phyloP scores from a whole-genome alignment of 164 flowering plant species.

The Vitis rupestris region DNA sequence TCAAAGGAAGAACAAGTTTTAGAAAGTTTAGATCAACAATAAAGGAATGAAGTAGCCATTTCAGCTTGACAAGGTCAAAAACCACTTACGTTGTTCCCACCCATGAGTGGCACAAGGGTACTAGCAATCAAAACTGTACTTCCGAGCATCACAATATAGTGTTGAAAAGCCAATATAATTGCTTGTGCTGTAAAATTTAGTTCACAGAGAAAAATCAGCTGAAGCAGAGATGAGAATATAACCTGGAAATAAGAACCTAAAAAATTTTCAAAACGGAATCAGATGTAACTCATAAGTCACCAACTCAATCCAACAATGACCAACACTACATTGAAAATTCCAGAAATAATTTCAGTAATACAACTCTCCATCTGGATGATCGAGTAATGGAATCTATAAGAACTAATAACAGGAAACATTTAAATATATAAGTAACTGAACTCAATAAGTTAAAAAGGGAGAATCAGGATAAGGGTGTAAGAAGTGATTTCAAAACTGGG shows the following conservation, averaged over 20 bases:
- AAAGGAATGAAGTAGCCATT: neutral
- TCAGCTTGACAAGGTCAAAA: neutral
- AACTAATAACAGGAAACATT: neutral
- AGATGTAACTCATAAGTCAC: too few relatives aligned
- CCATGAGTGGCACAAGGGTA: constrained; percentile 78
- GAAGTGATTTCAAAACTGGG: neutral
- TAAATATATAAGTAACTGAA: neutral
- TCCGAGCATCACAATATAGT: constrained; percentile 91
- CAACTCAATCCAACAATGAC: too few relatives aligned
- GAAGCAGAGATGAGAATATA: neutral
- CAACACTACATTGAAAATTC: too few relatives aligned
- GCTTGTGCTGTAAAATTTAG: constrained; percentile 53
- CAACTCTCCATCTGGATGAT: too few relatives aligned
- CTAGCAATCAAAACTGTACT: constrained; percentile 69
- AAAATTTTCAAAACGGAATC: neutral
- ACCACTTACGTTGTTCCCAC: constrained; percentile 63
- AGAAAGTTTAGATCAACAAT: neutral
- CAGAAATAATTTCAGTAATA: too few relatives aligned
- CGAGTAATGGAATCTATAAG: too few relatives aligned
- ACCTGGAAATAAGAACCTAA: neutral
- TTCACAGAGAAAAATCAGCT: constrained; percentile 6
- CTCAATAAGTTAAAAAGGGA: neutral
- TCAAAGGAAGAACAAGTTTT: constrained; percentile 4
- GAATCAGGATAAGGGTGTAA: constrained; percentile 8
- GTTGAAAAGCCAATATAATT: constrained; percentile 76